These are phyloP conservation scores for Myrmaecium sp. DNA, from an alignment of 2,329 filamentous ascomycete genomes.

Conservation along the genomic window DNA sequence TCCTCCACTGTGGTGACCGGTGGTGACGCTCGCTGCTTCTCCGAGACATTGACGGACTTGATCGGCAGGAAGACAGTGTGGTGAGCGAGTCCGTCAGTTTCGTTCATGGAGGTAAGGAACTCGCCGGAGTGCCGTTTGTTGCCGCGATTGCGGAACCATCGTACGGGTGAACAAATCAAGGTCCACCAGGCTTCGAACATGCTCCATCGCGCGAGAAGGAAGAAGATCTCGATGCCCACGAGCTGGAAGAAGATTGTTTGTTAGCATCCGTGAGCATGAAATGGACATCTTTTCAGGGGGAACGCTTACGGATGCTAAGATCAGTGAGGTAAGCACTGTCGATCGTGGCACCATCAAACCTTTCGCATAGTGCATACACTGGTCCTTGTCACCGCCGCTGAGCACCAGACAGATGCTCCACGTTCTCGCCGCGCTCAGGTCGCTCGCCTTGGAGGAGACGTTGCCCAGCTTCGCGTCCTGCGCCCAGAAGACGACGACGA, in stretches of 20 bases:
- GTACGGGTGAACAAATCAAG: too few species aligned
- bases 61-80: too few species aligned
- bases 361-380: slow-evolving; percentile 12
- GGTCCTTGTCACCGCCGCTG: slow-evolving; percentile 9
- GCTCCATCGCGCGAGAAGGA: slow-evolving; percentile 13
- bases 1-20: too few species aligned
- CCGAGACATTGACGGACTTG: too few species aligned
- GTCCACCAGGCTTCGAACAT: slow-evolving; percentile 14
- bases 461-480: slow-evolving; percentile 11
- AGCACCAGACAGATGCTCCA: slow-evolving; percentile 13
- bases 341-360: slow-evolving; percentile 9
- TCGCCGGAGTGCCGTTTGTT: too few species aligned
- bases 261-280: slow-evolving; percentile 1
- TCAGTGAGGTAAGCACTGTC: slow-evolving; percentile 10
- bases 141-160: too few species aligned
- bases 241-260: slow-evolving; percentile 13
- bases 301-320: slow-evolving; percentile 13
- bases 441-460: slow-evolving; percentile 9
- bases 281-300: neutral
- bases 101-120: too few species aligned
- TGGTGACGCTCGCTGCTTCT: too few species aligned
- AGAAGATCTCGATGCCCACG: slow-evolving; percentile 18
- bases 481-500: slow-evolving; percentile 14
- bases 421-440: slow-evolving; percentile 9
- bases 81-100: too few species aligned